Base-by-base conservation (phyloP, 1,284 basidiomycete genomes). In the Trichosporon faecale region DNA sequence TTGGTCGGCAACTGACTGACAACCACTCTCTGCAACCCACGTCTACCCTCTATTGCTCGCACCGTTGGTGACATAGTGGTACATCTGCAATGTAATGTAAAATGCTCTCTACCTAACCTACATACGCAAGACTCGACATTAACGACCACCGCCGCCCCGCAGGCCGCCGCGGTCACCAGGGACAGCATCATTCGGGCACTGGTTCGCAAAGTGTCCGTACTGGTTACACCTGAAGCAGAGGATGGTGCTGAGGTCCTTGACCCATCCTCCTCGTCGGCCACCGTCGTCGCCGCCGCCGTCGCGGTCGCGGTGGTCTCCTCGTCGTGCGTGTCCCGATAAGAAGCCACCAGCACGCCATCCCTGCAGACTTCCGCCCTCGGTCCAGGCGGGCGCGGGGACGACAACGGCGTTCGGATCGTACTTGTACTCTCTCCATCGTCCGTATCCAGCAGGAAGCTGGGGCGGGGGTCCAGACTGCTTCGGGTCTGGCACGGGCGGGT, bases 171-270 rank as follows among this genome's bases (percentile, higher is more conserved):
- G 74, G 71, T 84, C 82, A 1, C 82, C 82, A 2, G 82, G 81
- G 7, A 81, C 78, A 27, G 80, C 80, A 57, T 76, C 70, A 84
- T 94, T 93, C 69, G 91, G 88, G 83, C 94, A 96, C 75, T 92
- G 89, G 80, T 96, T 96, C n/a, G 94, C 94, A 79, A 95, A 96
- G 81, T 97, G 94, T 1, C 94, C 94, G 77, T 91, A 90, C 83
- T 94, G 91, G 65, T 76, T 75, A 25, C 76, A 76, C 61, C 66
- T 69, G 86, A 95, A 96, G 80, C 94, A 96, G 49, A 93, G 84
- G 9, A 96, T 92, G 49, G 93, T 91, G 70, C 93, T 91, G 72
- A 95, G 83, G 82, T 83, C 81, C 68, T 83, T 82, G 61, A 78
- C 71, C 76, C 76, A 80, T 14, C 80, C 79, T 4, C 77, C 75